Percentiles rank a stretch among this genome's conserved stretches.
These are phyloP conservation scores for Hymenoscyphus fructigenus DNA, from an alignment of 2,329 filamentous ascomycete genomes.

Conservation along the genomic window DNA sequence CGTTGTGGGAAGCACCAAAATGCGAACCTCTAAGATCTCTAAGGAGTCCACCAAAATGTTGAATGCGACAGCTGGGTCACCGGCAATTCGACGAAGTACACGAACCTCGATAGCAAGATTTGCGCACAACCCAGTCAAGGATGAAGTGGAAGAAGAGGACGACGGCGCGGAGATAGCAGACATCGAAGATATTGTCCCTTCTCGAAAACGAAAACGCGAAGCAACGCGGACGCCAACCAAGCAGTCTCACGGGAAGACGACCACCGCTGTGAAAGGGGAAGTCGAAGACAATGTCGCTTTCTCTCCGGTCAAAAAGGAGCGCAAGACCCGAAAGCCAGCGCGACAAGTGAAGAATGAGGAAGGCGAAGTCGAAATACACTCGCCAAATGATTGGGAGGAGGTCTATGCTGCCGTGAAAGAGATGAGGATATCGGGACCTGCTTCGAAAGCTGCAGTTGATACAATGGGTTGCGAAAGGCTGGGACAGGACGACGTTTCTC, in stretches of 20 bases:
- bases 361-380: slow-evolving; percentile 44
- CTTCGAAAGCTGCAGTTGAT: slow-evolving; percentile 82
- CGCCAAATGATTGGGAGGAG: slow-evolving; percentile 79
- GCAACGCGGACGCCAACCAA: slow-evolving; percentile 33
- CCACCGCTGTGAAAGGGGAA: slow-evolving; percentile 44
- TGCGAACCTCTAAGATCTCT: slow-evolving; percentile 54
- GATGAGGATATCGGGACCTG: slow-evolving; percentile 64
- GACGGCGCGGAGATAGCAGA: slow-evolving; percentile 39
- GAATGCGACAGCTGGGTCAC: slow-evolving; percentile 43
- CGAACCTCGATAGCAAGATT: slow-evolving; percentile 51
- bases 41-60: slow-evolving; percentile 59
- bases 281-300: slow-evolving; percentile 32
- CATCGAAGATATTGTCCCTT: slow-evolving; percentile 55
- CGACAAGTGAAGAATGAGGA: slow-evolving; percentile 43
- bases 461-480: slow-evolving; percentile 93
- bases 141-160: slow-evolving; percentile 23
- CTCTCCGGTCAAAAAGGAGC: slow-evolving; percentile 35
- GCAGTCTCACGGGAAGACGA: slow-evolving; percentile 28
- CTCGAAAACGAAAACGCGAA: slow-evolving; percentile 49
- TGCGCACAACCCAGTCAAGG: slow-evolving; percentile 38
- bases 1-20: slow-evolving; percentile 12
- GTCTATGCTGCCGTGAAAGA: slow-evolving; percentile 75
- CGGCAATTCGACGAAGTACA: slow-evolving; percentile 47
- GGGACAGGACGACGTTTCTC: slow-evolving; percentile 51
- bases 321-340: slow-evolving; percentile 46